Base-by-base conservation (phyloP, 805 yeast species). In the Teunomyces tritomae region DNA sequence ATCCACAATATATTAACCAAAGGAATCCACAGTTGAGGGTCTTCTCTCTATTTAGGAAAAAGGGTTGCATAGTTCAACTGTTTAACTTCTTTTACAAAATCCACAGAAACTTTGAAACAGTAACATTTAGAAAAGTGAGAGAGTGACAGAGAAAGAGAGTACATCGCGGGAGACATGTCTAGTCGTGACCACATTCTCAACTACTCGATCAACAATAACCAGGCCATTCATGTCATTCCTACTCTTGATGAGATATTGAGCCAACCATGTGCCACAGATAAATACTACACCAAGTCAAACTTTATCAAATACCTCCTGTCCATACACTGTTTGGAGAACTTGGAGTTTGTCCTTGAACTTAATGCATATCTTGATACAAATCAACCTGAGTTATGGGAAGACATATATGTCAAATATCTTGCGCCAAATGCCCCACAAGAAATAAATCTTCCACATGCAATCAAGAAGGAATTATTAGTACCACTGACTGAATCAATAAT, bases 281-380 rank as follows among this genome's bases (percentile, higher is more conserved):
- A 35, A 13, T 44, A 41, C 39, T 59, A 55, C 44, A 53, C 48
- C 51, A 44, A 51, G 13, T 45, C 40, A 32, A 43, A 56, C 39
- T 71, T 71, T 45, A 40, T 57, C 16, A 55, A 58, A 42, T 71
- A 57, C 47, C 58, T 71, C 28, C 37, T 49, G 14, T 46, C 51
- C 13, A 58, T 60, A 28, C 76, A 71, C 50, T 70, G 75, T 55
- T 51, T 63, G 39, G 76, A 71, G 48, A 70, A 70, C 54, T 58
- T 63, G 30, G 72, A 68, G 49, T 70, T 68, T 43, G 51, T 70
- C 16, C 35, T 61, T 24, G 64, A 58, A 37, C 47, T 64, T 16
- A 61, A 63, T 47, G 36, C 43, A 4, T 57, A 55, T 37, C 46
- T 59, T 20, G 27, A n/a, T 14, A 27, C 26, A 55, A 46, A 42